Base-by-base conservation (phyloP, 495 filamentous ascomycete genomes). In the Lentithecium fluviatile region DNA sequence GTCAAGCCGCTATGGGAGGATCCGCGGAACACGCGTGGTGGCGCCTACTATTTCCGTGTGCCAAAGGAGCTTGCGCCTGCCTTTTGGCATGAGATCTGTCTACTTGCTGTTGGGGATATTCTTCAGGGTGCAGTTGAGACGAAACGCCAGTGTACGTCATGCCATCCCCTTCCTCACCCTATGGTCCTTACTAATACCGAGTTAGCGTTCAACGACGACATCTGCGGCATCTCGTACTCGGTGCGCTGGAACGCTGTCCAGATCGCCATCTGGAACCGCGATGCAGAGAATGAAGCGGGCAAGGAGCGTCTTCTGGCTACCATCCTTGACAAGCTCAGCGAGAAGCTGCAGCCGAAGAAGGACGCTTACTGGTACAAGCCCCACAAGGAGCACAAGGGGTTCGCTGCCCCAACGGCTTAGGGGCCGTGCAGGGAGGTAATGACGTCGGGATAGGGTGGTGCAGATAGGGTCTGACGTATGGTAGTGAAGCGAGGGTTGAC, bases 1-100 rank as follows among this genome's bases (percentile, higher is more conserved):
- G 89, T 94, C 61, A 83, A 85, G 68, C 91, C 91, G 17, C 79
- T 95, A 49, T 96, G 91, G 91, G 91, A 96, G 74, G 91, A 96
- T 70, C 82, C 87, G 36, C 82, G 91, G 46, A 96, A 96, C 73
- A 74, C 84, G 45, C 77, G 82, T 24, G 91, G 91, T 19, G 91
- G 91, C 24, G 85, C 85, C 63, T 95, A 90, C 88, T 91, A 87
- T 0, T 95, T 96, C 73, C 82, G 89, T 19, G 85, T 96, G 43
- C 86, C 85, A 20, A 94, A 94, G 76, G 77, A 75, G 45, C 77
- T 75, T 56, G 88, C 86, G 0, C 79, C 82, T 25, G 85, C 89
- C 51, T 88, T 95, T 67, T 95, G 89, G 83, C 86, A 86, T 58
- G 83, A 90, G 59, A 75, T 93, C 25, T 83, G 89, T 62, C 75